A percentile compares a stretch with the other conserved stretches of the same genome.
Conservation (phyloP, 176 grass and related monocot genomes). For the Ampelocalamus luodianensis region DNA sequence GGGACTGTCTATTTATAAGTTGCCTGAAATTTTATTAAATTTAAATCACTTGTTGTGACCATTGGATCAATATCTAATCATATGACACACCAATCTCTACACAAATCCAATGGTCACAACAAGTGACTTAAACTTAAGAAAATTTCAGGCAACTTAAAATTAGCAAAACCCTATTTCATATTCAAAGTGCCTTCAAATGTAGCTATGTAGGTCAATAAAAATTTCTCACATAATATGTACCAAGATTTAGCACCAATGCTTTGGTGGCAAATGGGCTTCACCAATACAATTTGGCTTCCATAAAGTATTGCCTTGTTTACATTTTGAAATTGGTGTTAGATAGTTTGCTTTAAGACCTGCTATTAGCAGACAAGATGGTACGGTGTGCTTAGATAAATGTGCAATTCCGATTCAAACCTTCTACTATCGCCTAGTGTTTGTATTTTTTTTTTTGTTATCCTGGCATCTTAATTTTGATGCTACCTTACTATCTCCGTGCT, state of each 20-base stretch:
- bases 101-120: too few relatives aligned
- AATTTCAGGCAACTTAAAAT: too few relatives aligned
- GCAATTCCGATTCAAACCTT: not conserved
- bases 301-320: not conserved
- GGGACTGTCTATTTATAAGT: too few relatives aligned
- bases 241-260: not conserved
- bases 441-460: not conserved
- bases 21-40: too few relatives aligned
- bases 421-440: not conserved
- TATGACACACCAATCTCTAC: too few relatives aligned
- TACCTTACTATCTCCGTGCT: conserved; percentile 10
- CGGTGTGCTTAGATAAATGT: not conserved
- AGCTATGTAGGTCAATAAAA: not conserved
- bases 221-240: not conserved
- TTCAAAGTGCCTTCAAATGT: not conserved
- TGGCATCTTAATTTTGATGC: not conserved
- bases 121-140: too few relatives aligned
- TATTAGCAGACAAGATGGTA: not conserved
- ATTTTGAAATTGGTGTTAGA: not conserved
- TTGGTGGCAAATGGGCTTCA: not conserved
- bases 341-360: not conserved
- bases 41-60: too few relatives aligned
- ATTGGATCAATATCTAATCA: too few relatives aligned
- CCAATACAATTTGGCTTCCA: not conserved
- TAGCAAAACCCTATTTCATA: too few relatives aligned